These are phyloP conservation scores for Rhodotorula sp. DNA, from an alignment of 1,284 basidiomycete species.

Conservation along the genomic window DNA sequence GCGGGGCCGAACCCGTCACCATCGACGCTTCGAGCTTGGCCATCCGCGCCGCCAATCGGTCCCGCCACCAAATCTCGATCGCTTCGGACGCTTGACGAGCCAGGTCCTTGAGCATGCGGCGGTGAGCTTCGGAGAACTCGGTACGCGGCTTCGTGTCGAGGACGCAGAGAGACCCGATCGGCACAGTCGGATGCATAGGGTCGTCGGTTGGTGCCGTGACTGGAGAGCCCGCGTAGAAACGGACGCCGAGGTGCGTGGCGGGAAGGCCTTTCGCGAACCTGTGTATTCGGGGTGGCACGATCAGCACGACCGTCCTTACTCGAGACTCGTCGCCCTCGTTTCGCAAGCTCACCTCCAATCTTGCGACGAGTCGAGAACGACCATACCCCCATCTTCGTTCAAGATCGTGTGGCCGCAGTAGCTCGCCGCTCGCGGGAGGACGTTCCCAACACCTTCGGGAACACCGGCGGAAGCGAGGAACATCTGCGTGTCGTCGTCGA, in stretches of 20 bases:
- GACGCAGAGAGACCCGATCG: slow-evolving; percentile 46
- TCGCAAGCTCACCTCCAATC: slow-evolving; percentile 39
- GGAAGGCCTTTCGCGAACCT: background rate
- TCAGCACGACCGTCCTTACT: background rate
- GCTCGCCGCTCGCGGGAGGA: slow-evolving; percentile 34
- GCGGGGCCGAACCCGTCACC: background rate
- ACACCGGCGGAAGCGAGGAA: slow-evolving; percentile 44
- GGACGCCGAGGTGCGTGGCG: slow-evolving; percentile 21
- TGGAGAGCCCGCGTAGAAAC: slow-evolving; percentile 27
- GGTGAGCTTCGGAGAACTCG: slow-evolving; percentile 41
- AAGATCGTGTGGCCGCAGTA: slow-evolving; percentile 43
- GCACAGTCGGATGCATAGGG: slow-evolving; percentile 24
- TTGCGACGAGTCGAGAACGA: slow-evolving; percentile 36
- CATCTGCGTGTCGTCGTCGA: slow-evolving; percentile 44
- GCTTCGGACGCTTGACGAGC: slow-evolving; percentile 26
- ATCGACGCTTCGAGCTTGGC: slow-evolving; percentile 21
- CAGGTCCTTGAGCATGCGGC: slow-evolving; percentile 40
- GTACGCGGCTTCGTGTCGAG: slow-evolving; percentile 43
- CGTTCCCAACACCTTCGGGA: slow-evolving; percentile 33
- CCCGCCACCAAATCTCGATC: slow-evolving; percentile 33
- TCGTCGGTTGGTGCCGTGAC: slow-evolving; percentile 37
- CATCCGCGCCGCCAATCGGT: slow-evolving; percentile 26
- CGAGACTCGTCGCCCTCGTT: background rate
- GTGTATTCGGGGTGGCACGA: background rate
- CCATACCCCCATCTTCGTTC: slow-evolving; percentile 38